A percentile compares a stretch with the other conserved stretches of the same genome.
Conservation (phyloP, 805 yeast genomes). For the Sungouiella thailandica region DNA sequence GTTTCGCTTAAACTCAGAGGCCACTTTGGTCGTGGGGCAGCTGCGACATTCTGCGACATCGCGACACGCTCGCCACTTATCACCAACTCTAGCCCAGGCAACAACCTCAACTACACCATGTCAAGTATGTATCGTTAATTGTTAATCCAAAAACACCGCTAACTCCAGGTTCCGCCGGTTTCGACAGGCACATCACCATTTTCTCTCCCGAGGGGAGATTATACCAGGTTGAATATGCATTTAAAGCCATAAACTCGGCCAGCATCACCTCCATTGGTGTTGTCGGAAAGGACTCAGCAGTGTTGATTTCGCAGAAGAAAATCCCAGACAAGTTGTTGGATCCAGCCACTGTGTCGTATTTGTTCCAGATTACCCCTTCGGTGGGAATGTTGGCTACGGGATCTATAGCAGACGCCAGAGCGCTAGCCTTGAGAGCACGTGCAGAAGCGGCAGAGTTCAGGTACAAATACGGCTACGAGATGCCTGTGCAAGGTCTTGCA, state of each 20-base stretch:
- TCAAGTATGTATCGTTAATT: conserved; percentile 11
- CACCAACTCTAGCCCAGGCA: neutral
- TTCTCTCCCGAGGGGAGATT: conserved; percentile 98
- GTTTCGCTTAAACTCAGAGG: no score
- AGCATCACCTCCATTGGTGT: conserved; percentile 87
- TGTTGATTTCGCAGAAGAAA: conserved; percentile 89
- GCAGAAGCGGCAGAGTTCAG: conserved; percentile 94
- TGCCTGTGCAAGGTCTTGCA: conserved; percentile 90
- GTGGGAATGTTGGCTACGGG: conserved; percentile 94
- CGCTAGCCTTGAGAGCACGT: conserved; percentile 85
- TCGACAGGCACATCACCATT: conserved; percentile 97
- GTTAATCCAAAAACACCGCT: conserved; percentile 15
- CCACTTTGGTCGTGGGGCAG: no score
- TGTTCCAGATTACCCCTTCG: conserved; percentile 74
- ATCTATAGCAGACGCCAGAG: conserved; percentile 91
- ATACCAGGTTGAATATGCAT: conserved; percentile 97
- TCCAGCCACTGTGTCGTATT: conserved; percentile 77
- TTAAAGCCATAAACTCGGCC: conserved; percentile 91
- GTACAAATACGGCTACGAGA: conserved; percentile 92
- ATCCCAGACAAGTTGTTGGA: conserved; percentile 94
- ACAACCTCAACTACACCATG: conserved; percentile 5
- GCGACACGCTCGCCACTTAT: conserved; percentile 6
- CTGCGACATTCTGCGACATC: conserved; percentile 2
- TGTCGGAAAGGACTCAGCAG: conserved; percentile 81
- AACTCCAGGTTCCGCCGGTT: conserved; percentile 79